Evolutionary conservation across 208 protist species (phyloP), one percentile per base, ranked within the genome.

Genomic region (Acanthamoeba rhysodes): DNA sequence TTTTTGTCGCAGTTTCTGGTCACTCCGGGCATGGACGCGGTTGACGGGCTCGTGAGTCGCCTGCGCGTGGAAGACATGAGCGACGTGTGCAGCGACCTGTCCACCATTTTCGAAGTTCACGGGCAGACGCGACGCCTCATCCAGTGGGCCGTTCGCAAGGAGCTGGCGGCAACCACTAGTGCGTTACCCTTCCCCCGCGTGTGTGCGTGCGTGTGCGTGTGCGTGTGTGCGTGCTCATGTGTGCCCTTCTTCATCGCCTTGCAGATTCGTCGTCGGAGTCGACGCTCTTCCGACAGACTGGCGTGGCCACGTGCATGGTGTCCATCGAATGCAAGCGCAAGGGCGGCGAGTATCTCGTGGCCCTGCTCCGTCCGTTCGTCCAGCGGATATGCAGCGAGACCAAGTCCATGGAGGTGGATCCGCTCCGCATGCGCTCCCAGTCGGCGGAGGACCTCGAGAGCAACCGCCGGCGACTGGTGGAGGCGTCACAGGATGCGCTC

Each of bases 401-500:
- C 45, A 68, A 70, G 48, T 59, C 48, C 82, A 90, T 90, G 82
- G 82, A 90, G 82, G 90, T 94, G 64, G 90, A 94, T 57, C 90
- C 90, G 57, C 48, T 90, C 3, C 82, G 82, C 6, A 14, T 91
- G 84, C 84, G 84, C 20, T 66, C 59, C 27, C n/a, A 27, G 66
- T 72, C 66, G 5, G 55, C 64, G 4, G 90, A 94, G 37, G 90
- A 94, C 20, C 62, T 94, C 18, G 66, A 94, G 29, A 41, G 41
- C 22, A 94, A 94, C 45, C 32, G 66, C 5, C 57, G 66, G 8
- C 27, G 90, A 32, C 41, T 94, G 41, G 64, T 72, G 16, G 90
- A 94, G 37, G 90, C 90, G 12, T 72, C 90, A 94, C 90, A 94
- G 32, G 90, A 94, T 27, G 90, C 66, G 41, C 90, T 94, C 27